A percentile compares a stretch with the other conserved stretches of the same genome.
Conservation (phyloP, 2,329 filamentous ascomycete genomes). For the Blumeriella jaapii region DNA sequence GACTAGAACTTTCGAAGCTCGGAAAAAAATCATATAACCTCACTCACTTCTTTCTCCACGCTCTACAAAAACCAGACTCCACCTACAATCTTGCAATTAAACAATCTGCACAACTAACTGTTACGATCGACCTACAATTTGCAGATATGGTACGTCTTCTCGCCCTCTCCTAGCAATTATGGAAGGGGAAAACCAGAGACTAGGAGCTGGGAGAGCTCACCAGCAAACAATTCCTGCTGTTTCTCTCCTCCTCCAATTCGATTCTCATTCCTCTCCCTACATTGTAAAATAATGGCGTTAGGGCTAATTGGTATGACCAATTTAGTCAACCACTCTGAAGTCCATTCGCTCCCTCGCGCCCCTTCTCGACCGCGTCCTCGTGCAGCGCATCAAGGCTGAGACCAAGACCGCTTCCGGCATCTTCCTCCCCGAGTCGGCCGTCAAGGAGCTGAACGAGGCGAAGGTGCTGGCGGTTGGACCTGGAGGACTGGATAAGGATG, state of each 20-base stretch:
- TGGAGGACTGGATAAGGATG: conserved; percentile 75
- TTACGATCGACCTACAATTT: conserved; percentile 1
- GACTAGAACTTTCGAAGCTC: conserved; percentile 3
- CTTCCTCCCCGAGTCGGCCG: conserved; percentile 91
- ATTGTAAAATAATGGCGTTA: not conserved
- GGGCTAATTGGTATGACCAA: too few species aligned
- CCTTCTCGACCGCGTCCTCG: conserved; percentile 93
- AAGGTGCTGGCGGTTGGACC: conserved; percentile 93
- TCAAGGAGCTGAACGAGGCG: conserved; percentile 98
- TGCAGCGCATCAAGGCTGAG: conserved; percentile 96
- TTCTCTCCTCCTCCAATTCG: not conserved
- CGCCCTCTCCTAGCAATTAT: not conserved
- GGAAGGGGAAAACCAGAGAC: not conserved
- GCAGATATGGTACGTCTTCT: conserved; percentile 18
- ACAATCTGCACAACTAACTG: conserved; percentile 3
- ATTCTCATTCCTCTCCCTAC: not conserved
- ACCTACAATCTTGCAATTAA: conserved; percentile 1
- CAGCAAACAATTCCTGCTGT: not conserved
- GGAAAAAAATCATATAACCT: conserved; percentile 6
- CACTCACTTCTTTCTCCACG: conserved; percentile 4
- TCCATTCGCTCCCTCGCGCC: conserved; percentile 91
- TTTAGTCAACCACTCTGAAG: conserved; percentile 66
- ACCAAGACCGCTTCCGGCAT: conserved; percentile 93
- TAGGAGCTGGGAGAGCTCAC: not conserved
- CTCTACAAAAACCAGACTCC: not conserved